Conservation (phyloP, 441 rosid species). For the Metrosideros polymorpha region DNA sequence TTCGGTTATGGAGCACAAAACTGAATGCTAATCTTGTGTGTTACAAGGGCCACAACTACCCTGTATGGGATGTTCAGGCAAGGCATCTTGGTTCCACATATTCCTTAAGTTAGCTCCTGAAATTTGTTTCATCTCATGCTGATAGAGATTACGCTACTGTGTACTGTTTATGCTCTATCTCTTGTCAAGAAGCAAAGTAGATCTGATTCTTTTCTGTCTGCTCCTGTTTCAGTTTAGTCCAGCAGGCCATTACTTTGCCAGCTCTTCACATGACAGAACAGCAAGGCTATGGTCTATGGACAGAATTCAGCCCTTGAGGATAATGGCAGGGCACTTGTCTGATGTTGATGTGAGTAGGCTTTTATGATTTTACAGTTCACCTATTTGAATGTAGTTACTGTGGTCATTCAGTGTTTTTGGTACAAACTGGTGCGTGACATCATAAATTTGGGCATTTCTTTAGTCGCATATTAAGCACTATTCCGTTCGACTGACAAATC, state of each 20-base stretch:
- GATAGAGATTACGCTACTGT: not conserved
- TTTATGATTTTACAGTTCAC: not conserved
- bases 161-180: not conserved
- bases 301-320: slow-evolving; percentile 82
- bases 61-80: slow-evolving; percentile 99
- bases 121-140: not conserved
- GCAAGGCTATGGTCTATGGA: slow-evolving; percentile 97
- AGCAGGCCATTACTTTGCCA: slow-evolving; percentile 92
- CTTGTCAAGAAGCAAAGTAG: not conserved
- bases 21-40: slow-evolving; percentile 90
- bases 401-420: not conserved
- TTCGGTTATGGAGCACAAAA: not conserved
- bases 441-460: not conserved
- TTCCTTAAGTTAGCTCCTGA: not conserved
- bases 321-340: slow-evolving; percentile 97
- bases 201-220: not conserved
- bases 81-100: not conserved
- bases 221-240: slow-evolving; percentile 80
- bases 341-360: slow-evolving; percentile 83
- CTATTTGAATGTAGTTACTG: not conserved
- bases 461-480: not conserved
- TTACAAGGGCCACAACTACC: slow-evolving; percentile 98
- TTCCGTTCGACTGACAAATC: not conserved
- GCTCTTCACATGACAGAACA: slow-evolving; percentile 96
- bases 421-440: not conserved